phyloP scores from a whole-genome alignment of 768 basidiomycete genomes.

The Tricholoma sp. region DNA sequence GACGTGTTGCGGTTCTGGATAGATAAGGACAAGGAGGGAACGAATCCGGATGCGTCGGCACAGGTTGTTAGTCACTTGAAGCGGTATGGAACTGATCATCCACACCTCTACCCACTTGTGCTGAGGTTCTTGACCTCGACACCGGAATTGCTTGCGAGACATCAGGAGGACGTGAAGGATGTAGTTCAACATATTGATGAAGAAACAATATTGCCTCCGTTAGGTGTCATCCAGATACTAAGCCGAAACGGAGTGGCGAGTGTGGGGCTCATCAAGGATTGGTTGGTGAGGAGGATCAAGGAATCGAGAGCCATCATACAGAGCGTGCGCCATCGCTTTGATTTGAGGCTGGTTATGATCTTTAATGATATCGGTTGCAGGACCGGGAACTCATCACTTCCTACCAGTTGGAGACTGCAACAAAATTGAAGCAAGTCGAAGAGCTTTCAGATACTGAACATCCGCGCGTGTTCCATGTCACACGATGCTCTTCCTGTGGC shows the following conservation, averaged over 20 bases:
- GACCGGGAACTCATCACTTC: conserved; percentile 85
- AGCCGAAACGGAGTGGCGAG: conserved; percentile 87
- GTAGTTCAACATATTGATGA: conserved; percentile 78
- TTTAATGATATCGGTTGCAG: conserved; percentile 32
- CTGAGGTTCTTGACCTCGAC: conserved; percentile 86
- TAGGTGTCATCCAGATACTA: conserved; percentile 86
- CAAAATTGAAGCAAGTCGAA: conserved; percentile 75
- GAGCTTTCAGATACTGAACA: conserved; percentile 74
- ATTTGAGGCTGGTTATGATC: conserved; percentile 2
- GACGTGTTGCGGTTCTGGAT: conserved; percentile 94
- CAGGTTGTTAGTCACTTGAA: conserved; percentile 72
- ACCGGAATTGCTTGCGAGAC: conserved; percentile 63
- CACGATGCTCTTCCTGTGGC: conserved; percentile 84
- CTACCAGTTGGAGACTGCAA: conserved; percentile 78
- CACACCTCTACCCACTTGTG: conserved; percentile 81
- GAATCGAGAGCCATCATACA: conserved; percentile 72
- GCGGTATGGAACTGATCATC: conserved; percentile 64
- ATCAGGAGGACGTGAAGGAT: conserved; percentile 62
- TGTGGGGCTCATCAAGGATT: conserved; percentile 87
- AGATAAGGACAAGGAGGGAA: conserved; percentile 51
- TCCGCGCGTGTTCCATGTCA: conserved; percentile 90
- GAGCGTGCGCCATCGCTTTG: conserved; percentile 47
- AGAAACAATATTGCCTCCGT: conserved; percentile 77
- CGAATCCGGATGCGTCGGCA: conserved; percentile 31
- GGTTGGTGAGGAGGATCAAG: conserved; percentile 77